phyloP scores from a whole-genome alignment of 2,329 filamentous ascomycete genomes.

The Botrytis squamosa region DNA sequence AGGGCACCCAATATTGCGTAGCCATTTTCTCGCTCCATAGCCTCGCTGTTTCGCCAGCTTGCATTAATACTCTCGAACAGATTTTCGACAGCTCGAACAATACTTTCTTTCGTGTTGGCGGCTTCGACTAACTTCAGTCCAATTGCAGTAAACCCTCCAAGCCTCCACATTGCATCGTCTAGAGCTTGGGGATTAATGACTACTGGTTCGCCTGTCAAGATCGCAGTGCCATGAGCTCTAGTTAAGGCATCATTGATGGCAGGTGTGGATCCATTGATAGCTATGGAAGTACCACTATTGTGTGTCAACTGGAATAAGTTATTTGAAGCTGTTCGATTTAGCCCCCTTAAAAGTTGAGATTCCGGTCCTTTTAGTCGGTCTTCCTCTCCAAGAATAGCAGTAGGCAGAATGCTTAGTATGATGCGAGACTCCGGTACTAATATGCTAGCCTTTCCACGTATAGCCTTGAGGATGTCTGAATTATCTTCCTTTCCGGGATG shows the following conservation, averaged over 20 bases:
- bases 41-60: conserved; percentile 97
- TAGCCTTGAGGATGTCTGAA: conserved; percentile 88
- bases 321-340: conserved; percentile 70
- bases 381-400: conserved; percentile 76
- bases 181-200: conserved; percentile 78
- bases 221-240: conserved; percentile 74
- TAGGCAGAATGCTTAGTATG: conserved; percentile 78
- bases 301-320: conserved; percentile 68
- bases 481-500: conserved; percentile 86
- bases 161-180: conserved; percentile 88
- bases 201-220: conserved; percentile 80
- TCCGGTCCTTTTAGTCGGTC: conserved; percentile 70
- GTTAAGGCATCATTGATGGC: conserved; percentile 87
- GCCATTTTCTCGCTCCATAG: conserved; percentile 94
- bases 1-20: conserved; percentile 86
- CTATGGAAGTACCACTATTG: conserved; percentile 73
- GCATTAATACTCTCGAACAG: conserved; percentile 82
- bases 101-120: conserved; percentile 66
- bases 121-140: conserved; percentile 81
- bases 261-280: conserved; percentile 84
- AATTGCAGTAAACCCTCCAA: conserved; percentile 87
- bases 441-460: conserved; percentile 78
- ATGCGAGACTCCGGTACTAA: conserved; percentile 80
- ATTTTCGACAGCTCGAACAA: conserved; percentile 76
- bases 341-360: conserved; percentile 69